phyloP scores from a whole-genome alignment of 305 asterid species.

The Solanum hybrid region DNA sequence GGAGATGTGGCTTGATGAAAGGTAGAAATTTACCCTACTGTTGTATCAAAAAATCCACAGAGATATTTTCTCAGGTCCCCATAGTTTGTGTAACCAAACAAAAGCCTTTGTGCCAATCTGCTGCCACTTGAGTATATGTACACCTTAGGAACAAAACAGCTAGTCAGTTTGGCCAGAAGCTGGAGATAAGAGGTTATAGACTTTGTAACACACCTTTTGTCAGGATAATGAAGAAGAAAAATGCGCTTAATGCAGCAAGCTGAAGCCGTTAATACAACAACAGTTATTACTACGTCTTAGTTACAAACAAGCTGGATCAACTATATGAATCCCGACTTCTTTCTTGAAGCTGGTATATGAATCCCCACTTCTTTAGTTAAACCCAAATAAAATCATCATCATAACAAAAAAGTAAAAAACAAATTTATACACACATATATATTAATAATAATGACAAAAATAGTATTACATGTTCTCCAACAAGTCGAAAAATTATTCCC shows the following conservation, averaged over 20 bases:
- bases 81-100: constrained; percentile 61
- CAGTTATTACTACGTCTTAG: neutral
- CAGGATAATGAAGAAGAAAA: neutral
- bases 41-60: constrained; percentile 77
- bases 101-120: constrained; percentile 89
- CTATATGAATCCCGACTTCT: neutral
- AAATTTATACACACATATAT: neutral
- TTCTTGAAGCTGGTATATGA: neutral
- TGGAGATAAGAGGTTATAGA: neutral
- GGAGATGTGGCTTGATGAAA: neutral
- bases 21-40: constrained; percentile 54
- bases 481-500: neutral
- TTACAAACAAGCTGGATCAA: neutral
- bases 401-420: neutral
- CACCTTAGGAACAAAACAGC: constrained; percentile 38
- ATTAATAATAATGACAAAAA: neutral
- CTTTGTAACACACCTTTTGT: neutral
- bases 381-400: neutral
- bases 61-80: constrained; percentile 85
- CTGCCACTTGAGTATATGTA: constrained; percentile 97
- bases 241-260: neutral
- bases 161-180: neutral
- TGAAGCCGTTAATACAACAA: neutral
- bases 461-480: neutral
- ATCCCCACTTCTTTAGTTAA: neutral